These are phyloP conservation scores for Torulaspora maleeae DNA, from an alignment of 805 yeast species.

Conservation along the genomic window DNA sequence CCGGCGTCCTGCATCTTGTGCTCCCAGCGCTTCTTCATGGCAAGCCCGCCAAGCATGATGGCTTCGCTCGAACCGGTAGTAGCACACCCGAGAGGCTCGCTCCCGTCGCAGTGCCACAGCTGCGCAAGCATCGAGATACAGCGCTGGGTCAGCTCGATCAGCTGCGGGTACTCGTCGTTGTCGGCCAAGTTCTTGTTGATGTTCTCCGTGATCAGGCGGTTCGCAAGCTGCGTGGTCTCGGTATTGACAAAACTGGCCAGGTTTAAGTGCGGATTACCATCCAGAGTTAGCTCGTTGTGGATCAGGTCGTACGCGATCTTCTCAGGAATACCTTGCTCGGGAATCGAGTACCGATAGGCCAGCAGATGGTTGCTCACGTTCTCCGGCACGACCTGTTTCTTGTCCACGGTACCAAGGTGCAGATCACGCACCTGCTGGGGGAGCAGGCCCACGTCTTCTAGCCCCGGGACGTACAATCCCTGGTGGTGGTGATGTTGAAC, in stretches of 20 bases:
- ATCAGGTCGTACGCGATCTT: slow-evolving; percentile 57
- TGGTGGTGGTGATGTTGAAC: slow-evolving; percentile 7
- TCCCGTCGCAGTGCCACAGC: slow-evolving; percentile 63
- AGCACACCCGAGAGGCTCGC: slow-evolving; percentile 71
- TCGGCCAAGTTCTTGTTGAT: slow-evolving; percentile 86
- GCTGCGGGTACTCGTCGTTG: slow-evolving; percentile 86
- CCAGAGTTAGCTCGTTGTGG: slow-evolving; percentile 70
- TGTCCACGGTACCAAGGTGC: slow-evolving; percentile 1
- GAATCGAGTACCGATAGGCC: slow-evolving; percentile 52
- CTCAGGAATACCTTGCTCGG: slow-evolving; percentile 49
- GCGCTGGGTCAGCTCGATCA: slow-evolving; percentile 72
- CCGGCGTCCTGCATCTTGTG: slow-evolving; percentile 55
- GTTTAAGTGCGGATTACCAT: slow-evolving; percentile 79
- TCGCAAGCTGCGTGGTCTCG: slow-evolving; percentile 49
- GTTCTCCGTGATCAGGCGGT: slow-evolving; percentile 59
- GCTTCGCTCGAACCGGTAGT: slow-evolving; percentile 95
- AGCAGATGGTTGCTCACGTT: slow-evolving; percentile 12
- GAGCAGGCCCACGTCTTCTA: slow-evolving; percentile 18
- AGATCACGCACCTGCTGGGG: slow-evolving; percentile 16
- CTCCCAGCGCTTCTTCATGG: slow-evolving; percentile 90
- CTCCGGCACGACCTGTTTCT: neutral
- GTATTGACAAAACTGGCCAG: slow-evolving; percentile 90
- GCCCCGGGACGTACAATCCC: neutral
- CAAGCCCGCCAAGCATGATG: slow-evolving; percentile 87
- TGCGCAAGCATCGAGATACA: slow-evolving; percentile 76